Evolutionary conservation across 768 basidiomycete genomes (phyloP), one percentile per base, ranked within the genome.

Genomic region (Psilocybe azurescens): DNA sequence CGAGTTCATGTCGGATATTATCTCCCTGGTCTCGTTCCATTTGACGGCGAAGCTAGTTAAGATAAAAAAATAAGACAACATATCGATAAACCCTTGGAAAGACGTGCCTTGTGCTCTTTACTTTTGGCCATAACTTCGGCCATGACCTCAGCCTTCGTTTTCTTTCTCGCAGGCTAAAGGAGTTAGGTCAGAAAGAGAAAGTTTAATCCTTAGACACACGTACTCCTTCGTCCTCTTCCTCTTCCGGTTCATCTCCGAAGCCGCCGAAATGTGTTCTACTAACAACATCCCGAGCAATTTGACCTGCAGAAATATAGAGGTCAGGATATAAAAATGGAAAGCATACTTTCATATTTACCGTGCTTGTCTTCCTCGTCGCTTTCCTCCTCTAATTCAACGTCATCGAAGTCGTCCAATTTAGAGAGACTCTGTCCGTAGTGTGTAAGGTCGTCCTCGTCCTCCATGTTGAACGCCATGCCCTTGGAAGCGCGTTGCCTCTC

Each of bases 61-160:
- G 50, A 16, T 33, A 46, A 53, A 32, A 60, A 36, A n/a, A 52
- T 44, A 29, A 36, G 13, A 29, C 29, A 7, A 4, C 0, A 61
- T 11, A 13, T 48, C 9, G 58, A 61, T 33, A 39, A 76, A 20
- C 18, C 58, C 44, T 38, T 10, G 20, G n/a, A 39, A n/a, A 38
- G 52, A 72, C 76, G 32, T 67, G 94, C 97, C 81, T 97, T 98
- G 78, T 99, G 88, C 53, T 89, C 87, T 76, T 99, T 99, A 77
- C 94, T 96, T 77, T 99, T 99, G 1, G 94, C 92, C 49, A 99
- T 94, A 36, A 99, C 92, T 73, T 99, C 97, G 0, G 92, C 87
- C 97, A 99, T 99, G 63, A 98, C 93, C 70, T 99, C 96, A 1
- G 93, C 90, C 75, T 97, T 97, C 3, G 89, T 87, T 77, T 93